Evolutionary conservation across 2,329 filamentous ascomycete genomes (phyloP).

Genomic region (Bisporella sp.): DNA sequence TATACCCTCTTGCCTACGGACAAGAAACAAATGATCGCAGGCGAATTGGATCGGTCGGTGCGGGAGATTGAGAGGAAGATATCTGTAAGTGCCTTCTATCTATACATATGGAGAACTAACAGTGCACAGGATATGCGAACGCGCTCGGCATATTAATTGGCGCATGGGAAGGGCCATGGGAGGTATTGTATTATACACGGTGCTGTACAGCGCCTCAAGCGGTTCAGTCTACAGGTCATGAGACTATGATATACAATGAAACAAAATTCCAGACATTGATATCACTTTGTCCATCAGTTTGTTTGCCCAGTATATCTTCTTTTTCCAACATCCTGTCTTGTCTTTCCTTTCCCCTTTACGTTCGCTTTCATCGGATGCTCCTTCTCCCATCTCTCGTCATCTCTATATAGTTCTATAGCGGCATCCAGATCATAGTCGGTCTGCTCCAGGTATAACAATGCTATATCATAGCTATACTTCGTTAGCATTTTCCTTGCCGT

Average conservation of each 20-base stretch:
- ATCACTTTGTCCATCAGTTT: not conserved
- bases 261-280: not conserved
- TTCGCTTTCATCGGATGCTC: slow-evolving; percentile 51
- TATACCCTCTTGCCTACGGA: slow-evolving; percentile 79
- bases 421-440: slow-evolving; percentile 56
- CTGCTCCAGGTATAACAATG: slow-evolving; percentile 68
- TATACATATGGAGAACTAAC: slow-evolving; percentile 13
- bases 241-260: not conserved
- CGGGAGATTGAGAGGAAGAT: slow-evolving; percentile 96
- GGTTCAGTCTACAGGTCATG: too few species aligned
- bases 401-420: slow-evolving; percentile 58
- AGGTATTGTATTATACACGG: slow-evolving; percentile 17
- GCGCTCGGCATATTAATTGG: slow-evolving; percentile 41
- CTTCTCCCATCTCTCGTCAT: slow-evolving; percentile 71
- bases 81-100: slow-evolving; percentile 42
- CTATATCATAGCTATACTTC: slow-evolving; percentile 54
- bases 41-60: slow-evolving; percentile 82
- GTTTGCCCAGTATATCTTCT: slow-evolving; percentile 25
- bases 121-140: slow-evolving; percentile 45
- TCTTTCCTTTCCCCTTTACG: slow-evolving; percentile 36
- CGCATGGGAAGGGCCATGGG: slow-evolving; percentile 3
- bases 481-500: slow-evolving; percentile 25
- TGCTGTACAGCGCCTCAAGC: not conserved
- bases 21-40: slow-evolving; percentile 92
- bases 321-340: slow-evolving; percentile 23